Evolutionary conservation across 1,284 basidiomycete species (phyloP).

Genomic region (Ceratobasidium sp.): DNA sequence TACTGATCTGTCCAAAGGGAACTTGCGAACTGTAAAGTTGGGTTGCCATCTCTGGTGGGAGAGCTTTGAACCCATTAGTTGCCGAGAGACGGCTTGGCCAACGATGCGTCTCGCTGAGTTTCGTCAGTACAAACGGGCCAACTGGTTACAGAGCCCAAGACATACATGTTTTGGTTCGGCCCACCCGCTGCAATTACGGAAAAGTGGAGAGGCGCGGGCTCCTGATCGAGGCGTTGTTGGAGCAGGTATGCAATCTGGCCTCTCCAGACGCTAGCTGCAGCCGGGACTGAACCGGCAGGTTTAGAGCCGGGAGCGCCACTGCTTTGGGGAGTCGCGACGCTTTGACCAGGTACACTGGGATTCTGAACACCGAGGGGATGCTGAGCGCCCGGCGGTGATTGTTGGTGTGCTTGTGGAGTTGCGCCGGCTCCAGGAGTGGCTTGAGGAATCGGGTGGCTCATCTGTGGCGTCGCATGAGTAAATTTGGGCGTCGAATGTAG

Average conservation of each 20-base stretch:
- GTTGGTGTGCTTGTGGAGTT: background rate
- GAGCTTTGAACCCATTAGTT: conserved; percentile 25
- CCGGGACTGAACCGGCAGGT: background rate
- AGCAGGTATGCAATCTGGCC: conserved; percentile 30
- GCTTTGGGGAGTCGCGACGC: too few relatives aligned
- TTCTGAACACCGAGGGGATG: background rate
- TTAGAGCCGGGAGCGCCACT: background rate
- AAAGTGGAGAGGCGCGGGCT: conserved; percentile 21
- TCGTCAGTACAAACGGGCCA: background rate
- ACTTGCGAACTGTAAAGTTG: conserved; percentile 8
- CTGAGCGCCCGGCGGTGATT: conserved; percentile 3
- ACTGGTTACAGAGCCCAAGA: background rate
- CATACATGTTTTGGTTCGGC: conserved; percentile 17
- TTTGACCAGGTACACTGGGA: background rate
- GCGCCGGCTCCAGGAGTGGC: background rate
- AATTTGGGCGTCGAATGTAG: conserved; percentile 15
- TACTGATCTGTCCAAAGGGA: conserved; percentile 30
- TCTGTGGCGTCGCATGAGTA: conserved; percentile 7
- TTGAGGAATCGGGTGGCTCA: conserved; percentile 7
- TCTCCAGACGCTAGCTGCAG: background rate
- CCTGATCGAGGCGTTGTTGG: conserved; percentile 24
- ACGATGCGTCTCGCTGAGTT: conserved; percentile 7
- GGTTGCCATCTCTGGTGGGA: background rate
- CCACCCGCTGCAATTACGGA: conserved; percentile 17
- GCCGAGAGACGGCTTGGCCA: conserved; percentile 6